Evolutionary conservation across 208 protist species (phyloP).

Genomic region (Trypanosoma rangeli): DNA sequence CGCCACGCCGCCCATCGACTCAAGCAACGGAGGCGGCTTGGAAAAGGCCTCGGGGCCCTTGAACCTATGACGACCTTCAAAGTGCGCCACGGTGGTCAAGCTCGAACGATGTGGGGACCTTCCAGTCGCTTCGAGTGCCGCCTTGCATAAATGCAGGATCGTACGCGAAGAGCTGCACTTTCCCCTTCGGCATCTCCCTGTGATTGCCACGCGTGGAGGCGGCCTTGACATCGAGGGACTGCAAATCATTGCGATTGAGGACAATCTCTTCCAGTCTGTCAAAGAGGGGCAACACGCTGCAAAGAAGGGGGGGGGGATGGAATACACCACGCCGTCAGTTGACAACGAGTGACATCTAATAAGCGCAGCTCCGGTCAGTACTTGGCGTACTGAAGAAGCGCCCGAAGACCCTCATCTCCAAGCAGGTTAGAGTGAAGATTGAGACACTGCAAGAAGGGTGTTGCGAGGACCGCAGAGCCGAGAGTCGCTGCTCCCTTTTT

Average conservation of each 20-base stretch:
- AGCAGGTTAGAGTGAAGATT: constrained; percentile 62
- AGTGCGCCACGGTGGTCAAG: constrained; percentile 69
- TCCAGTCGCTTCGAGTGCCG: constrained; percentile 17
- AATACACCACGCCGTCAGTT: constrained; percentile 48
- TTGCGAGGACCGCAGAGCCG: constrained; percentile 35
- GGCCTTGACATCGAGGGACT: constrained; percentile 7
- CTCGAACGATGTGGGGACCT: constrained; percentile 78
- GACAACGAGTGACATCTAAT: constrained; percentile 72
- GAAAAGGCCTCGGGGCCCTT: constrained; percentile 28
- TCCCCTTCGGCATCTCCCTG: constrained; percentile 8
- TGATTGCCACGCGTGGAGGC: not conserved
- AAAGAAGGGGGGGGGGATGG: constrained; percentile 33
- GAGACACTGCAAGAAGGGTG: constrained; percentile 36
- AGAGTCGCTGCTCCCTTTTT: constrained; percentile 30
- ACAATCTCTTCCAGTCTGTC: constrained; percentile 39
- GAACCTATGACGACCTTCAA: constrained; percentile 55
- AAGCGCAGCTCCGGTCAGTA: constrained; percentile 52
- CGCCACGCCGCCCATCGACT: not conserved
- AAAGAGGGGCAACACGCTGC: constrained; percentile 31
- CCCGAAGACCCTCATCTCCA: constrained; percentile 44
- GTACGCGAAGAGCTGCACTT: constrained; percentile 60
- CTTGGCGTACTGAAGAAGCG: constrained; percentile 32
- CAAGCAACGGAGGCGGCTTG: not conserved
- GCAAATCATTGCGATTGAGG: constrained; percentile 72
- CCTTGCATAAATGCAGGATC: constrained; percentile 55